Conservation (phyloP, 2,329 filamentous ascomycete species). For the Calonectria crousiana region DNA sequence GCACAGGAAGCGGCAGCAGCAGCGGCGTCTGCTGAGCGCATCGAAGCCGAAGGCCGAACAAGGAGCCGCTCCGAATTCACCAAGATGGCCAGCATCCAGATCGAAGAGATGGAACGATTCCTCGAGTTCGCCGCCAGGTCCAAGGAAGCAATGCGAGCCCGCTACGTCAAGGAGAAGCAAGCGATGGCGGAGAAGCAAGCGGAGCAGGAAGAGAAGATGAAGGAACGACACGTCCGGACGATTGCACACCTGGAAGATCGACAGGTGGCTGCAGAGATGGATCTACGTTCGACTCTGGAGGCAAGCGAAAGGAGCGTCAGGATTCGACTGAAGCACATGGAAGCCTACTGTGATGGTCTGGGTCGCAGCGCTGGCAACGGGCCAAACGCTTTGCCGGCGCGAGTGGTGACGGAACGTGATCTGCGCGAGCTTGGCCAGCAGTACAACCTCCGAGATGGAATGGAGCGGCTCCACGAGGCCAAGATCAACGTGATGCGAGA, state of each 20-base stretch:
- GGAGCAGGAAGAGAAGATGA: conserved; percentile 64
- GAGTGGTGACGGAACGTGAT: conserved; percentile 71
- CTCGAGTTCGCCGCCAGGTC: conserved; percentile 60
- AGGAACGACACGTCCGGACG: conserved; percentile 66
- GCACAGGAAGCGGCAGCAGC: conserved; percentile 57
- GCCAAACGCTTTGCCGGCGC: conserved; percentile 54
- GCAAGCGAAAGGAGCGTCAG: conserved; percentile 68
- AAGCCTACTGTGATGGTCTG: conserved; percentile 71
- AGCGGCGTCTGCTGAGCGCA: conserved; percentile 55
- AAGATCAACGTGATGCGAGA: conserved; percentile 76
- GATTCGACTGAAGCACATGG: conserved; percentile 74
- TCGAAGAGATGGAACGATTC: conserved; percentile 66
- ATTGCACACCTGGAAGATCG: conserved; percentile 69
- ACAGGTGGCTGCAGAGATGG: conserved; percentile 73
- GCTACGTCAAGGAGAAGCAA: conserved; percentile 63
- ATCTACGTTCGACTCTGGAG: conserved; percentile 65
- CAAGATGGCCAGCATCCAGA: conserved; percentile 58
- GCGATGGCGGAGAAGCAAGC: conserved; percentile 61
- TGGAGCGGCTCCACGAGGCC: conserved; percentile 69
- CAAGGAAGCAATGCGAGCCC: conserved; percentile 62
- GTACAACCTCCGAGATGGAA: conserved; percentile 70
- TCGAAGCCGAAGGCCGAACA: conserved; percentile 61
- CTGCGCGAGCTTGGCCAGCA: conserved; percentile 70
- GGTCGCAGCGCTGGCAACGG: conserved; percentile 54
- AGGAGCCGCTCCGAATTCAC: conserved; percentile 58